phyloP scores from a whole-genome alignment of 169 alveolate species.

The Cryptosporidium sp. region DNA sequence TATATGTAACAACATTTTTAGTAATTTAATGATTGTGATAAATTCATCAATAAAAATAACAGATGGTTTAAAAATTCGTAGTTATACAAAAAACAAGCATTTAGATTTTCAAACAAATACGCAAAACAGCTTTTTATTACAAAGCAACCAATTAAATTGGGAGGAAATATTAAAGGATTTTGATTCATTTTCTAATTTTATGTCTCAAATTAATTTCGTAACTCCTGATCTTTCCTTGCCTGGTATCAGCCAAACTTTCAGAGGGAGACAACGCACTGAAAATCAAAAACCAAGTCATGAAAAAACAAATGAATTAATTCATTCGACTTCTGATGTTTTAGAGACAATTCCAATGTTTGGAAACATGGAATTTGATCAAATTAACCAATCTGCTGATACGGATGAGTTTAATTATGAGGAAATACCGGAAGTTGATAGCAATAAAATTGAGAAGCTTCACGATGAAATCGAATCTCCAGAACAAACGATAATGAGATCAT shows the following conservation, averaged over 20 bases:
- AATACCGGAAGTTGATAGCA: neutral
- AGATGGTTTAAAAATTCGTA: neutral
- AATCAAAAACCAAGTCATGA: neutral
- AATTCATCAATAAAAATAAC: slow-evolving; percentile 31
- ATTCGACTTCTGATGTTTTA: neutral
- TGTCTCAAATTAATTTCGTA: slow-evolving; percentile 26
- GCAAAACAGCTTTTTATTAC: neutral
- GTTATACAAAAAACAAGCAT: neutral
- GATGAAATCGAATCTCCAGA: slow-evolving; percentile 66
- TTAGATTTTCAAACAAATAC: neutral
- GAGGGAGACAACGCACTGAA: slow-evolving; percentile 16
- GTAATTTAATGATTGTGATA: slow-evolving; percentile 36
- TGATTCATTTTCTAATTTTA: slow-evolving; percentile 55
- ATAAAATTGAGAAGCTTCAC: neutral
- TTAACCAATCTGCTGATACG: neutral
- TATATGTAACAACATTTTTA: slow-evolving; percentile 43
- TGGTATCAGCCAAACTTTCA: slow-evolving; percentile 63
- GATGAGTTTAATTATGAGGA: neutral
- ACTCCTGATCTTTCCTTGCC: slow-evolving; percentile 36
- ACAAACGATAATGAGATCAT: slow-evolving; percentile 26
- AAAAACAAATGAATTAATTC: neutral
- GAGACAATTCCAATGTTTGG: neutral
- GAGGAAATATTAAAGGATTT: slow-evolving; percentile 33
- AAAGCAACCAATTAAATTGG: slow-evolving; percentile 51
- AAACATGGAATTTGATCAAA: neutral